Percentiles rank a stretch among this genome's conserved stretches.
phyloP scores from a whole-genome alignment of 345 rosid genomes.

The Sonneratia caseolaris region DNA sequence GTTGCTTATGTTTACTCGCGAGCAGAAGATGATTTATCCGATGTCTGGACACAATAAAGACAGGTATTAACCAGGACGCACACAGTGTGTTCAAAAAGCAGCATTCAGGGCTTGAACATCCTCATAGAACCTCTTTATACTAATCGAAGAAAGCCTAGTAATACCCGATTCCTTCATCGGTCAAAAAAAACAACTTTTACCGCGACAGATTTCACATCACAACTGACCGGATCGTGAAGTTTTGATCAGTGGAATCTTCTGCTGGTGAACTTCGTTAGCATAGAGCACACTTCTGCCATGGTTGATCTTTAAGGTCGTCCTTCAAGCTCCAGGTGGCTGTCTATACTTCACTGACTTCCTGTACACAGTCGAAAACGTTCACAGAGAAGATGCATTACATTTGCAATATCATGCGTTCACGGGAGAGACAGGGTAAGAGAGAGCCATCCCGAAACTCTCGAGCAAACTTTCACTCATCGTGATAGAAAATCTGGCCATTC shows the following conservation, averaged over 20 bases:
- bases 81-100: background rate
- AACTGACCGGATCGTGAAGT: background rate
- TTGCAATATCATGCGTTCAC: background rate
- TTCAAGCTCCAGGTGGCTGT: conserved; percentile 44
- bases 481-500: no score
- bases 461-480: no score
- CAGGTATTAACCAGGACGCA: no score
- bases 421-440: background rate
- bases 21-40: no score
- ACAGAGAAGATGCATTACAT: no score
- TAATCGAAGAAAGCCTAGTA: background rate
- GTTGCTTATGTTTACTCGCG: no score
- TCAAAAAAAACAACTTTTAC: background rate
- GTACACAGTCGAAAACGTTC: conserved; percentile 16
- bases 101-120: background rate
- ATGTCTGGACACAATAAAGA: no score
- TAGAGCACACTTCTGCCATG: background rate
- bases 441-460: background rate
- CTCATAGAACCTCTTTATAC: background rate
- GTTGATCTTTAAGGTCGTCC: background rate
- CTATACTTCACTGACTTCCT: conserved; percentile 58
- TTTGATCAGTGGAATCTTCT: no score
- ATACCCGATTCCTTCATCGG: background rate
- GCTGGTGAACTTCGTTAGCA: background rate
- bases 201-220: background rate